phyloP scores from a whole-genome alignment of 108 stramenopile species.

The Aureococcus anophagefferens region DNA sequence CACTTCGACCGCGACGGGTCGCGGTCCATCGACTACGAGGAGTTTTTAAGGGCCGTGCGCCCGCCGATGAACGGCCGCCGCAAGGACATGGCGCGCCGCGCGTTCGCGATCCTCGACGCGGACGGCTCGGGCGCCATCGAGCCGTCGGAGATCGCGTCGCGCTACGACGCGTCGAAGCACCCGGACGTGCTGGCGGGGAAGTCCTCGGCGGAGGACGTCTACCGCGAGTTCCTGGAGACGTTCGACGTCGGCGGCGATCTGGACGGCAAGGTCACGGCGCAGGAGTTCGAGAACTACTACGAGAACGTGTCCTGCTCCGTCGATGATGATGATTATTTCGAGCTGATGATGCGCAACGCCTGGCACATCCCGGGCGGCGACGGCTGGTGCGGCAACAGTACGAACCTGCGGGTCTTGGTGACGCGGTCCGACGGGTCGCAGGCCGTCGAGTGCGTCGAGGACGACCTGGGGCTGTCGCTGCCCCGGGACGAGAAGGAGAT shows the following conservation, averaged over 20 bases:
- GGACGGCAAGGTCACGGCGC: slow-evolving; percentile 48
- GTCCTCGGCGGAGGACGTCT: slow-evolving; percentile 29
- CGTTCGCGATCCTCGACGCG: slow-evolving; percentile 43
- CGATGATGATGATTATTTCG: slow-evolving; percentile 52
- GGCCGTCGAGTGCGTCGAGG: slow-evolving; percentile 10
- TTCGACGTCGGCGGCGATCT: slow-evolving; percentile 36
- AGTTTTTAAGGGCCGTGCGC: slow-evolving; percentile 41
- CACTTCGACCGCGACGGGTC: slow-evolving; percentile 39
- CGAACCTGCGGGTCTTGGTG: not conserved
- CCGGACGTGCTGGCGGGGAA: slow-evolving; percentile 40
- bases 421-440: not conserved
- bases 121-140: slow-evolving; percentile 31
- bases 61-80: slow-evolving; percentile 38
- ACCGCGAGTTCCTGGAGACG: slow-evolving; percentile 38
- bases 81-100: slow-evolving; percentile 26
- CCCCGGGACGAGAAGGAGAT: slow-evolving; percentile 1
- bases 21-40: slow-evolving; percentile 35
- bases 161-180: slow-evolving; percentile 39
- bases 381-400: not conserved
- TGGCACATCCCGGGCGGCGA: slow-evolving; percentile 19
- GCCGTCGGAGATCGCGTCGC: slow-evolving; percentile 23
- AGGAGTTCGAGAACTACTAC: slow-evolving; percentile 54
- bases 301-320: slow-evolving; percentile 40
- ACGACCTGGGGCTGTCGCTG: slow-evolving; percentile 10
- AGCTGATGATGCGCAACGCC: slow-evolving; percentile 54